Evolutionary conservation across 73 alveolate species (phyloP).

Genomic region (Stentor coeruleus): DNA sequence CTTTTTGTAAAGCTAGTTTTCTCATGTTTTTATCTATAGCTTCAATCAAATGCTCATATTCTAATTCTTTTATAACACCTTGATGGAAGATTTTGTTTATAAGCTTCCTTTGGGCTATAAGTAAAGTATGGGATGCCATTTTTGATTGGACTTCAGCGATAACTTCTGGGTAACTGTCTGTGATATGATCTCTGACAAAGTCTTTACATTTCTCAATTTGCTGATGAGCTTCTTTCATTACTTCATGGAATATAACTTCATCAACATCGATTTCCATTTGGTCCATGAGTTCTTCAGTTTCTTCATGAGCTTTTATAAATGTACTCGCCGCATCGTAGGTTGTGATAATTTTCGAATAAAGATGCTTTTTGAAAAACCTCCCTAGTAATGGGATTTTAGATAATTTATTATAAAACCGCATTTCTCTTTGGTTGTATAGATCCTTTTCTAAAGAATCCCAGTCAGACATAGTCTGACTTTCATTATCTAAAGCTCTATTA

Average conservation of each 20-base stretch:
- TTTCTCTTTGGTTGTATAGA: background rate
- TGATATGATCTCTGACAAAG: constrained; percentile 11
- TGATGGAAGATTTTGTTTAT: constrained; percentile 25
- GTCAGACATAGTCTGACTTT: constrained; percentile 8
- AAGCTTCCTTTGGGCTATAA: constrained; percentile 16
- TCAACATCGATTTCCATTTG: constrained; percentile 15
- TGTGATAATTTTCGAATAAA: background rate
- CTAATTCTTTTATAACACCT: constrained; percentile 16
- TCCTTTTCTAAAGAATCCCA: constrained; percentile 18
- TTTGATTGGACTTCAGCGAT: constrained; percentile 21
- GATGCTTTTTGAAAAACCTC: background rate
- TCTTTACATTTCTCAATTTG: constrained; percentile 18
- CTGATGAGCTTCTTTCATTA: constrained; percentile 20
- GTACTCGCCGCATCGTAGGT: constrained; percentile 26
- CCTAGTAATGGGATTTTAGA: background rate
- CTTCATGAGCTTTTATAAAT: constrained; percentile 13
- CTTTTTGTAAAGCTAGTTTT: constrained; percentile 4
- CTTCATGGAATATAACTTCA: constrained; percentile 13
- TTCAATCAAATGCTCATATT: constrained; percentile 17
- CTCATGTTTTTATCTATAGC: constrained; percentile 22
- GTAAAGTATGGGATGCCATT: constrained; percentile 14
- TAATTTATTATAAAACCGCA: background rate
- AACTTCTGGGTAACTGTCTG: constrained; percentile 24
- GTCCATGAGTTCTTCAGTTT: constrained; percentile 24
- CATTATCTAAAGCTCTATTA: constrained; percentile 42